A percentile compares a stretch with the other conserved stretches of the same genome.
phyloP scores from a whole-genome alignment of 768 basidiomycete species.

The Mrakia frigida region DNA sequence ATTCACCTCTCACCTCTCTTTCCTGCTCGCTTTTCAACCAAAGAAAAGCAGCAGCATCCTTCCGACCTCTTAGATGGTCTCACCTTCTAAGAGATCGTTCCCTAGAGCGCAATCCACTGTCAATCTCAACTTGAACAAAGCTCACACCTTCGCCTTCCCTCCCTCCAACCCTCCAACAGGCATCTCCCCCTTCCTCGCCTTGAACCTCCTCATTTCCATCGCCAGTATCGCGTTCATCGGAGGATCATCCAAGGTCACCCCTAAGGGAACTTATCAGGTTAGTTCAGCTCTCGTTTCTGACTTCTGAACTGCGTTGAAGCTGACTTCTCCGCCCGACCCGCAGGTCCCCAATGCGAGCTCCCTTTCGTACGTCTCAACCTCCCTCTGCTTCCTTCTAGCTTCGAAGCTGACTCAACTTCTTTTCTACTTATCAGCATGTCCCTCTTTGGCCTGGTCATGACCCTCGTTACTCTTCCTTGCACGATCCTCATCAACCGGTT shows the following conservation, averaged over 20 bases:
- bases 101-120: not conserved
- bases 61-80: no score
- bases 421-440: slow-evolving; percentile 3
- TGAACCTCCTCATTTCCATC: slow-evolving; percentile 12
- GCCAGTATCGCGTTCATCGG: slow-evolving; percentile 19
- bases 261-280: slow-evolving; percentile 21
- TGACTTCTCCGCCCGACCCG: not conserved
- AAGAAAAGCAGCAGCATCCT: no score
- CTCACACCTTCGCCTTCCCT: no score
- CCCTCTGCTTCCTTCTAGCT: not conserved
- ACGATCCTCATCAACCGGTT: slow-evolving; percentile 20
- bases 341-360: slow-evolving; percentile 21
- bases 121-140: not conserved
- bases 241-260: not conserved
- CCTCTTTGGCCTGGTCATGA: slow-evolving; percentile 1
- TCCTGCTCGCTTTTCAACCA: no score
- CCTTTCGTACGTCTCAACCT: not conserved
- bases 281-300: not conserved
- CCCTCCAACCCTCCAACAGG: not conserved
- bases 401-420: not conserved
- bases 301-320: not conserved
- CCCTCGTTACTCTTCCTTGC: slow-evolving; percentile 6
- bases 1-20: no score
- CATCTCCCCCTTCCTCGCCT: not conserved
- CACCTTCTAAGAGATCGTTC: no score